Conservation (phyloP, 768 basidiomycete species). For the Trametes villosa region DNA sequence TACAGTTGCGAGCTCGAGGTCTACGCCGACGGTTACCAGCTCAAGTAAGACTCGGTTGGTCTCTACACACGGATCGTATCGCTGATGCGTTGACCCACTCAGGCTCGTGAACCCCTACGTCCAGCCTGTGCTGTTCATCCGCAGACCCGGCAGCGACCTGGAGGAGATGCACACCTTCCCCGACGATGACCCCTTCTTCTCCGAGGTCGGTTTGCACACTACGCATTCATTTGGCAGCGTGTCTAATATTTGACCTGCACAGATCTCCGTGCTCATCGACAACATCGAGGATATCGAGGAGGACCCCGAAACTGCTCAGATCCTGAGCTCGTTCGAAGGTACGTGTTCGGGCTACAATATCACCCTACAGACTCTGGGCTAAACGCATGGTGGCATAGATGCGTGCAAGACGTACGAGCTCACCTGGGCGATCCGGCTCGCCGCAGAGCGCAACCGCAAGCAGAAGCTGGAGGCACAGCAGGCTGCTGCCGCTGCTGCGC, state of each 20-base stretch:
- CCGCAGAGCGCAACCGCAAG: conserved; percentile 68
- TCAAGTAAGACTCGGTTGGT: conserved; percentile 56
- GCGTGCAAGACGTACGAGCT: conserved; percentile 89
- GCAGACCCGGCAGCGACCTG: conserved; percentile 79
- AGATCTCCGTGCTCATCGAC: conserved; percentile 85
- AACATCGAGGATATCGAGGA: conserved; percentile 89
- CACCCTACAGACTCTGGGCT: background rate
- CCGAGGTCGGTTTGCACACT: conserved; percentile 54
- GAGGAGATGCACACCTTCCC: conserved; percentile 74
- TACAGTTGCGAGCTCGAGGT: conserved; percentile 96
- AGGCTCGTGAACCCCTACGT: conserved; percentile 94
- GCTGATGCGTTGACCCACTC: background rate
- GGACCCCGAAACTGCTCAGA: conserved; percentile 77
- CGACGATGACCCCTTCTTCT: conserved; percentile 93
- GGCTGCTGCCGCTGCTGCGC: background rate
- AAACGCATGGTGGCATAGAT: conserved; percentile 47
- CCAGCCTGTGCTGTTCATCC: conserved; percentile 84
- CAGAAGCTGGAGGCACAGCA: conserved; percentile 15
- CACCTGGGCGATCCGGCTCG: conserved; percentile 90
- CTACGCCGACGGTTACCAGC: conserved; percentile 89
- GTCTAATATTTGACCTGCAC: background rate
- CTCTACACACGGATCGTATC: background rate
- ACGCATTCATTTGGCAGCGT: background rate
- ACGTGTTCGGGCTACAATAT: conserved; percentile 14
- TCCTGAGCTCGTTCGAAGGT: conserved; percentile 88